Conservation (phyloP, 2,329 filamentous ascomycete species). For the Fusarium sterilihyphosum region DNA sequence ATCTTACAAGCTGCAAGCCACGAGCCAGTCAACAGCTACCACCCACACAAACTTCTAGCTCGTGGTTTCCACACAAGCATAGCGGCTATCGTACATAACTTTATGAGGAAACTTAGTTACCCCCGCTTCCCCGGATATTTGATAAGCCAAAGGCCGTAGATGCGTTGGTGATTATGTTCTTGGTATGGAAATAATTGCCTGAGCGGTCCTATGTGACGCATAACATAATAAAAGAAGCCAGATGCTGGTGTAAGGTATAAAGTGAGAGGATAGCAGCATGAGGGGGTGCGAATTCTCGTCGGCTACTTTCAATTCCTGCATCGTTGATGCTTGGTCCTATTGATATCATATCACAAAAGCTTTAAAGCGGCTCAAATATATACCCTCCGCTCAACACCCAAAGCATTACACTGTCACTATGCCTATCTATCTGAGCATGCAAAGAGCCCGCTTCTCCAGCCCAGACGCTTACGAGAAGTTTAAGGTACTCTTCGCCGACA, state of each 20-base stretch:
- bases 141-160: background rate
- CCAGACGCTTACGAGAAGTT: conserved; percentile 22
- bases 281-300: too few relatives aligned
- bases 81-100: background rate
- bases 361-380: background rate
- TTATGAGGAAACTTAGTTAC: background rate
- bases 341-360: too few relatives aligned
- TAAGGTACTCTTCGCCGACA: conserved; percentile 27
- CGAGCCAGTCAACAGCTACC: background rate
- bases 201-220: background rate
- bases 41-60: background rate
- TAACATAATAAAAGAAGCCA: background rate
- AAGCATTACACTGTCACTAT: background rate
- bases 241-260: background rate
- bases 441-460: conserved; percentile 24
- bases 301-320: background rate
- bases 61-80: background rate
- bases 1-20: background rate
- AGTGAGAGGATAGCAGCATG: background rate
- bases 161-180: background rate
- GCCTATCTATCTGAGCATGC: conserved; percentile 20
- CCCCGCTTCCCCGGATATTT: background rate
- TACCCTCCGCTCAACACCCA: background rate
- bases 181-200: background rate
- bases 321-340: accelerated